Percentiles rank a stretch among this genome's conserved stretches.
phyloP scores from a whole-genome alignment of 2,329 filamentous ascomycete genomes.

The Cadophora luteo-olivacea region DNA sequence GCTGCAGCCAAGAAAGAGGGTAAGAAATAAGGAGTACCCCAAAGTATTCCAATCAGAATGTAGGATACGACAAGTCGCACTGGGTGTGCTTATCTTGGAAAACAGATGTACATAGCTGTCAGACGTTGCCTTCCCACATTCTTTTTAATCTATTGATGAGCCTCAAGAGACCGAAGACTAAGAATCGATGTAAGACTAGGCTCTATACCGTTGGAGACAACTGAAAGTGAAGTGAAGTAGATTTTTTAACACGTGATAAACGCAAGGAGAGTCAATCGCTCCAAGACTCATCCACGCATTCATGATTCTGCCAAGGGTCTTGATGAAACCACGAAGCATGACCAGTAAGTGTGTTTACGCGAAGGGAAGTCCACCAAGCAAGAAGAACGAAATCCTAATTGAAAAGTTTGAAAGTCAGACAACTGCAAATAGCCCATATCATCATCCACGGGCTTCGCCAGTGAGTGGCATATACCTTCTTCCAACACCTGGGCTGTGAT shows the following conservation, averaged over 20 bases:
- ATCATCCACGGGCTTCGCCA: not conserved
- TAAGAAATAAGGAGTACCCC: not conserved
- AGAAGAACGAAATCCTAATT: not conserved
- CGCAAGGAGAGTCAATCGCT: no score
- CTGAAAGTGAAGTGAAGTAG: no score
- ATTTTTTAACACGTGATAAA: no score
- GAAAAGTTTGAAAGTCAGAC: not conserved
- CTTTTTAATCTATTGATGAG: not conserved
- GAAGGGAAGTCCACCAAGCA: not conserved
- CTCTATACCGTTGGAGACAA: no score
- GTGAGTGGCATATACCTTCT: slow-evolving; percentile 20
- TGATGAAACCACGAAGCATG: no score
- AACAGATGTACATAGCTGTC: not conserved
- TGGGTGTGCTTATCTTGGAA: not conserved
- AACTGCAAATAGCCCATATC: not conserved
- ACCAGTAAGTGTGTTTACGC: no score
- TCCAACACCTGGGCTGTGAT: slow-evolving; percentile 5
- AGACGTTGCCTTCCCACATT: not conserved
- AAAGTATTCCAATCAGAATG: not conserved
- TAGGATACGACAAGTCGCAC: not conserved
- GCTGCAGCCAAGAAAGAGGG: not conserved
- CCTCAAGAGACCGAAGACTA: not conserved
- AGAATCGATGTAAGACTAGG: no score
- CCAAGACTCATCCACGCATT: no score
- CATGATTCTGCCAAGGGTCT: no score